These are phyloP conservation scores for Panaeolus cyanescens DNA, from an alignment of 768 basidiomycete genomes.

Conservation along the genomic window DNA sequence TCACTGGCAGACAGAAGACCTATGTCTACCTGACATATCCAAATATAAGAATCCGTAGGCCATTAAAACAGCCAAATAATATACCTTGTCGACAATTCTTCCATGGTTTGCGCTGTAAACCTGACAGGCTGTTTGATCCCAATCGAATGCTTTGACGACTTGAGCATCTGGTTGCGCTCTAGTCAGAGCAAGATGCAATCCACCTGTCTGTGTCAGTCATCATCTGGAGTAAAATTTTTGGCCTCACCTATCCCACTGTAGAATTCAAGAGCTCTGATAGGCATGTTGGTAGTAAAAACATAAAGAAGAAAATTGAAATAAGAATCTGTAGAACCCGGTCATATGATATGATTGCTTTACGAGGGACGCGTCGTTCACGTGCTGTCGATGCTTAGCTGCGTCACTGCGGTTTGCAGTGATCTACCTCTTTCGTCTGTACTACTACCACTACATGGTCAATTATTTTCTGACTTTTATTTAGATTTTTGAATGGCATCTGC, in stretches of 20 bases:
- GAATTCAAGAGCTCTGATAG: conserved; percentile 57
- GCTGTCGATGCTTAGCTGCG: conserved; percentile 1
- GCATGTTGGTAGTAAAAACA: conserved; percentile 16
- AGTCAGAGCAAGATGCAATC: conserved; percentile 67
- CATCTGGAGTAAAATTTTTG: conserved; percentile 13
- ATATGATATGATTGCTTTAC: not conserved
- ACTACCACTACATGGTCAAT: not conserved
- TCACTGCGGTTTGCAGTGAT: not conserved
- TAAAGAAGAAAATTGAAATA: not conserved
- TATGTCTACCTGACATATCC: conserved; percentile 64
- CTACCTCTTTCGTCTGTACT: not conserved
- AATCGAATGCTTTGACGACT: conserved; percentile 75
- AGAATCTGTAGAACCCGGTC: not conserved
- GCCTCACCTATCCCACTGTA: conserved; percentile 87
- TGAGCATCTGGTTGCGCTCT: conserved; percentile 47
- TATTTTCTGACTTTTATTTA: not conserved
- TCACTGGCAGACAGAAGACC: conserved; percentile 49
- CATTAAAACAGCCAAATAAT: conserved; percentile 1
- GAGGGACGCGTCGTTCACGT: conserved; percentile 21
- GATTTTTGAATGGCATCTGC: conserved; percentile 8
- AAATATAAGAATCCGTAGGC: conserved; percentile 1
- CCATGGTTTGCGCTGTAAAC: conserved; percentile 71
- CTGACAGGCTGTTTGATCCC: conserved; percentile 74
- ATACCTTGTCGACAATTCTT: conserved; percentile 53
- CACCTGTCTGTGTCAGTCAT: conserved; percentile 45